Base-by-base conservation (phyloP, 139 green algal species). In the Nannochloris sp. region DNA sequence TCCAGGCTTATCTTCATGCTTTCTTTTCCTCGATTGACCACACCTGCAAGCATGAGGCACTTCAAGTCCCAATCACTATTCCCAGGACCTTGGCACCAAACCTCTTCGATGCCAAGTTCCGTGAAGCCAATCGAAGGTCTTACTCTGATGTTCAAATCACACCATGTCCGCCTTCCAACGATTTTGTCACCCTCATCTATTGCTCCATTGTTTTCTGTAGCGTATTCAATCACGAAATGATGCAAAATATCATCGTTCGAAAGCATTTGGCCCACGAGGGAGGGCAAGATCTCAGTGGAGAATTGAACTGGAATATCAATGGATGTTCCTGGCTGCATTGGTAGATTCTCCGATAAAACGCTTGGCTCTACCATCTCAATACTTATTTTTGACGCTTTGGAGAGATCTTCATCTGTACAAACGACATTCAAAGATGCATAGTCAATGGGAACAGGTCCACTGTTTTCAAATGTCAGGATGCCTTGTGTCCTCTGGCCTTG, bases 301-400 rank as follows among this genome's bases (percentile, higher is more conserved):
- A 80, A 56, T 11, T 43, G 50, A 12, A 79, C 31, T 2, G 70
- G 63, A 9, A 80, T 55, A 12, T 26, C 49, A 28, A 56, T 45
- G 1, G 37, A 51, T 10, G 49, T 30, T 13, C 64, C 65, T 25
- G 71, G 58, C 28, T 25, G 36, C 26, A 80, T 63, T 2, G 73
- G 73, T 49, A 80, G 14, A 9, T 62, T 49, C 2, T 33, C 44
- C 1, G 30, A 30, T 8, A 77, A 57, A 25, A 62, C 46, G 0
- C 14, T 33, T 13, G 33, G 17, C 25, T 77, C 66, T 2, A 69
- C 68, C n/a, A 53, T 28, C 9, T 53, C 46, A 20, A 53, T 23
- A 53, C n/a, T 23, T 26, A 53, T 53, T 53, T 23, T 53, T 53
- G 46, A 53, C 4, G 46, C 5, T 20, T 23, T 20, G n/a, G 46